Base-by-base conservation (phyloP, 2,329 filamentous ascomycete genomes). In the Penicillium sp. region DNA sequence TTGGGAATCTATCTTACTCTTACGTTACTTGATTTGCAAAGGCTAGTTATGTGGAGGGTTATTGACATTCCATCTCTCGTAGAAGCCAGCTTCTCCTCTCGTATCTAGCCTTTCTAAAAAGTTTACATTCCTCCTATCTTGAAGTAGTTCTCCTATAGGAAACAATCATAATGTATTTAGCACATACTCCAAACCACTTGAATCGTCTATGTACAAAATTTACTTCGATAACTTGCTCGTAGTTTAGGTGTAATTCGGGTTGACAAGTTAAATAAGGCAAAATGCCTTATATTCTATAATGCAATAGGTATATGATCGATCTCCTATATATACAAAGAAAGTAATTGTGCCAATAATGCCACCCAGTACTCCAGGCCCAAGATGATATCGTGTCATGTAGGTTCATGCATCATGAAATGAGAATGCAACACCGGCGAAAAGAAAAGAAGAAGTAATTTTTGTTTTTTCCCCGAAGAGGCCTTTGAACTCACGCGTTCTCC, bases 361-460 rank as follows among this genome's bases (percentile, higher is more conserved):
- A 49, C 58, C 49, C 44, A 39, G 35, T 49, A 58, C 60, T 38
- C 60, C 60, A 61, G 50, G 45, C 41, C 57, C 49, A 55, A 57
- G 33, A 41, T 35, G 38, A 44, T 54, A 41, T 50, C 36, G 36
- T 36, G 48, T 53, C 27, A 21, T 55, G 52, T 47, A 54, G 42
- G 27, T 27, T 41, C 52, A 54, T 57, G 57, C 45, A 58, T 50
- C 55, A 50, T 50, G 33, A 47, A 54, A 49, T 31, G 43, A 49
- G 6, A 35, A 60, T 53, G 36, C 38, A 56, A 56, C 31, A 23
- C 39, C 47, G 7, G 19, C 6, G 6, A 12, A 87, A 75, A 55
- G 31, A 7, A 44, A 44, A 49, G 21, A n/a, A 35, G 35, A 29
- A 54, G 36, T 45, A 41, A 6, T n/a, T 12, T 6, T 2, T 6